A percentile compares a stretch with the other conserved stretches of the same genome.
Evolutionary conservation across 2,329 filamentous ascomycete species (phyloP).

Genomic region (Madurella mycetomatis): DNA sequence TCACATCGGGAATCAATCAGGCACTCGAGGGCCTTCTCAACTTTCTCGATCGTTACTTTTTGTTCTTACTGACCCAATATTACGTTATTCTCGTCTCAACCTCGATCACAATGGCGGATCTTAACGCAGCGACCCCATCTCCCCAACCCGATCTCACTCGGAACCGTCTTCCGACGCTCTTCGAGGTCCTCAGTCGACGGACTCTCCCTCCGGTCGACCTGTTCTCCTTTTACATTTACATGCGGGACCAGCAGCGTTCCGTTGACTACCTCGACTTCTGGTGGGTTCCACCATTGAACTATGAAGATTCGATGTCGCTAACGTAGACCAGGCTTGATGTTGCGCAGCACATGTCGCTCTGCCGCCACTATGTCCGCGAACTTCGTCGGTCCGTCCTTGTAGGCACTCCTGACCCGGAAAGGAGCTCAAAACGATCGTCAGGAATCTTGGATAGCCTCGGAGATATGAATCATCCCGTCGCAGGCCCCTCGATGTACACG

Average conservation of each 20-base stretch:
- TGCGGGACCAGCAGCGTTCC: constrained; percentile 96
- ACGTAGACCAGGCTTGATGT: constrained; percentile 81
- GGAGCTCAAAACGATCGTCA: constrained; percentile 80
- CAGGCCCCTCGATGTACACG: constrained; percentile 57
- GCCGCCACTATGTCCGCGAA: constrained; percentile 93
- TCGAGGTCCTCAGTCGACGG: constrained; percentile 88
- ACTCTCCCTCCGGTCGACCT: constrained; percentile 95
- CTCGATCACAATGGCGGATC: constrained; percentile 35
- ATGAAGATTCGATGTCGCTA: constrained; percentile 2
- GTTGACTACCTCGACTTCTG: constrained; percentile 99
- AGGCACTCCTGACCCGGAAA: constrained; percentile 86
- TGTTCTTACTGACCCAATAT: neutral
- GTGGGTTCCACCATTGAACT: constrained; percentile 47
- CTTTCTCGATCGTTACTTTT: constrained; percentile 8
- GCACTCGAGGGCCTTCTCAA: neutral
- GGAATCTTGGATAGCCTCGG: constrained; percentile 68
- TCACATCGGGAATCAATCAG: neutral
- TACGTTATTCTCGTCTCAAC: neutral
- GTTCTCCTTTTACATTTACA: constrained; percentile 99
- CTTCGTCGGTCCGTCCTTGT: constrained; percentile 88
- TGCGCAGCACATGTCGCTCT: constrained; percentile 96
- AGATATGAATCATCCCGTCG: constrained; percentile 58
- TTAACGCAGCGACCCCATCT: constrained; percentile 41
- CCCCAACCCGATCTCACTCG: constrained; percentile 59
- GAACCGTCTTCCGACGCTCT: constrained; percentile 87